phyloP scores from a whole-genome alignment of 2,329 filamentous ascomycete genomes.

The Bipolaris victoriae region DNA sequence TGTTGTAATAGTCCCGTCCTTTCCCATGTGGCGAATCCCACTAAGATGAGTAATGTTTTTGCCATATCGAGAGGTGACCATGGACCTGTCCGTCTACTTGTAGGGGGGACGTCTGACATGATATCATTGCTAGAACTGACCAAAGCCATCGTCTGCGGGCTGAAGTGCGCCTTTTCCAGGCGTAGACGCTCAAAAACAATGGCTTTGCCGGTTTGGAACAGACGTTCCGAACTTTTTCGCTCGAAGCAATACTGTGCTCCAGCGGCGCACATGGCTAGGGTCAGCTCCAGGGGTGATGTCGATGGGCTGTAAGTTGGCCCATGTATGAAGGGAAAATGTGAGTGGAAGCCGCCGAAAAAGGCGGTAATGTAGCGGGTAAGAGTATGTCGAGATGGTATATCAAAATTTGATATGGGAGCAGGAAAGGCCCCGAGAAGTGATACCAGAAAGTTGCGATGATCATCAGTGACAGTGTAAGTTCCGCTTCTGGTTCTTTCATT shows the following conservation, averaged over 20 bases:
- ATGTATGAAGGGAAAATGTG: slow-evolving; percentile 45
- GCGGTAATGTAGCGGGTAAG: slow-evolving; percentile 41
- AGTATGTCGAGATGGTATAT: slow-evolving; percentile 39
- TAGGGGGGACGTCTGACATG: slow-evolving; percentile 13
- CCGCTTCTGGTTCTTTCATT: slow-evolving; percentile 26
- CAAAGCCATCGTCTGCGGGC: slow-evolving; percentile 31
- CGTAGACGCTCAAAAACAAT: slow-evolving; percentile 38
- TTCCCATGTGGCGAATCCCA: slow-evolving; percentile 44
- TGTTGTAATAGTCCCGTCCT: slow-evolving; percentile 38
- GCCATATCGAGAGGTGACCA: slow-evolving; percentile 38
- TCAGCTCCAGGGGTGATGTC: slow-evolving; percentile 40
- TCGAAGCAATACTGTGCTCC: slow-evolving; percentile 47
- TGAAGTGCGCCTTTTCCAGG: slow-evolving; percentile 34
- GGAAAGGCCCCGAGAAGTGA: slow-evolving; percentile 28
- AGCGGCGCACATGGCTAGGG: slow-evolving; percentile 41
- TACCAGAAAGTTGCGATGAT: slow-evolving; percentile 32
- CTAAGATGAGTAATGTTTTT: slow-evolving; percentile 39
- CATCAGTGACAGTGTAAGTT: slow-evolving; percentile 37
- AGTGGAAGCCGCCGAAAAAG: slow-evolving; percentile 42
- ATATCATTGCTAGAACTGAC: slow-evolving; percentile 22
- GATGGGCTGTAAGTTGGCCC: slow-evolving; percentile 40
- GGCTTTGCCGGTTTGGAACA: slow-evolving; percentile 39
- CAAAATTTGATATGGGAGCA: slow-evolving; percentile 31
- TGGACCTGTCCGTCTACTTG: slow-evolving; percentile 24
- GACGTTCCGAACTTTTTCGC: slow-evolving; percentile 33